These are phyloP conservation scores for Ochetophila trinervis DNA, from an alignment of 306 rosid genomes.

Conservation along the genomic window DNA sequence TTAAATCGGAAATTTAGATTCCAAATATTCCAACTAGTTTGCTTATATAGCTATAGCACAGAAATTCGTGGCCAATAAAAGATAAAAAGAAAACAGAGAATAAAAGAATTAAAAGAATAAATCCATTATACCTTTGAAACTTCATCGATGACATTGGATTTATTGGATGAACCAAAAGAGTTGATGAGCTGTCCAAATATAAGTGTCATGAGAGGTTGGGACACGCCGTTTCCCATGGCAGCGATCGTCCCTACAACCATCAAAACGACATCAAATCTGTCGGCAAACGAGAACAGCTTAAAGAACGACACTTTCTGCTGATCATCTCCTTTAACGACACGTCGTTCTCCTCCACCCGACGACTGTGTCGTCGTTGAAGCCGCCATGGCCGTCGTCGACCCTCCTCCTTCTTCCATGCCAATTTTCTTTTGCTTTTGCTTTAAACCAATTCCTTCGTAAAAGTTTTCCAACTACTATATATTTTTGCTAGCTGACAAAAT, in stretches of 20 bases:
- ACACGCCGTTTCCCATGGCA: constrained; percentile 45
- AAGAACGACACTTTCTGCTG: constrained; percentile 40
- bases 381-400: background rate
- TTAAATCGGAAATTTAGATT: too few relatives aligned
- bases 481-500: too few relatives aligned
- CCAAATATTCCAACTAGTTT: too few relatives aligned
- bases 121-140: constrained; percentile 53
- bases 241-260: constrained; percentile 48
- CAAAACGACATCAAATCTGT: constrained; percentile 38
- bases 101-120: too few relatives aligned
- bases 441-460: too few relatives aligned
- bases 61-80: too few relatives aligned
- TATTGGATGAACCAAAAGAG: constrained; percentile 43
- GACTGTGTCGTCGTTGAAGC: background rate
- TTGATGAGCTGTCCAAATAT: constrained; percentile 51
- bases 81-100: too few relatives aligned
- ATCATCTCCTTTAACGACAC: background rate
- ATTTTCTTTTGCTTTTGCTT: too few relatives aligned
- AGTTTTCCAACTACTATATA: too few relatives aligned
- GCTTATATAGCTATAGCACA: too few relatives aligned
- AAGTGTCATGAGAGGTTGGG: constrained; percentile 63
- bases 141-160: constrained; percentile 9
- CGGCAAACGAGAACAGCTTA: constrained; percentile 63
- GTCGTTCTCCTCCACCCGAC: background rate
- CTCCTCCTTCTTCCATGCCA: background rate